These are phyloP conservation scores for Draba incana DNA, from an alignment of 345 rosid genomes.

Conservation along the genomic window DNA sequence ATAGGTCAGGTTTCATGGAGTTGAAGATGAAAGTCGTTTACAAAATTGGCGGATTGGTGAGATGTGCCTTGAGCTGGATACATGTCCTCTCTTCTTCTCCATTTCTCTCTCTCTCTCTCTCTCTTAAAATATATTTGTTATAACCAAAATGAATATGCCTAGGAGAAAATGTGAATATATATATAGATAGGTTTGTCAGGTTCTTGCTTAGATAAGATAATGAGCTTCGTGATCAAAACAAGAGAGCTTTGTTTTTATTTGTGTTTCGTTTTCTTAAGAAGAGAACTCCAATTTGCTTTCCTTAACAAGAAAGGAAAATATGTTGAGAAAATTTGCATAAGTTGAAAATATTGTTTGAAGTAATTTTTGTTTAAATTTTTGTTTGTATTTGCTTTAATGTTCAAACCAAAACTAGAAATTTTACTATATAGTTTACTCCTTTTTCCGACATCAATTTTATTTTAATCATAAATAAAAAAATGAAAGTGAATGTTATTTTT, in stretches of 20 bases:
- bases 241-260: neutral
- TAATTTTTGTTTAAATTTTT: too few relatives aligned
- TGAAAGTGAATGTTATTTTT: too few relatives aligned
- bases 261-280: neutral
- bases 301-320: too few relatives aligned
- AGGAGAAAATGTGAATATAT: neutral
- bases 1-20: constrained; percentile 38
- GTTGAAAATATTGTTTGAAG: too few relatives aligned
- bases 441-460: too few relatives aligned
- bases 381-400: too few relatives aligned
- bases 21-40: constrained; percentile 50
- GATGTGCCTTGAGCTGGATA: constrained; percentile 57
- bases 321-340: too few relatives aligned
- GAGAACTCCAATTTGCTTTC: too few relatives aligned
- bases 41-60: constrained; percentile 59
- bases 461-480: too few relatives aligned
- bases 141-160: constrained; percentile 3
- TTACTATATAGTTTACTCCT: too few relatives aligned
- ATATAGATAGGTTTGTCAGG: constrained; percentile 1
- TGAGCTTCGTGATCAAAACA: neutral
- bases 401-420: too few relatives aligned
- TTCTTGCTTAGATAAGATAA: constrained; percentile 28
- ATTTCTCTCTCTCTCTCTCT: constrained; percentile 2
- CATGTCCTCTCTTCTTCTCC: constrained; percentile 40
- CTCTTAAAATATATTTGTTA: constrained; percentile 1